phyloP scores from a whole-genome alignment of 2,329 filamentous ascomycete genomes.

The Monosporascus sp. region DNA sequence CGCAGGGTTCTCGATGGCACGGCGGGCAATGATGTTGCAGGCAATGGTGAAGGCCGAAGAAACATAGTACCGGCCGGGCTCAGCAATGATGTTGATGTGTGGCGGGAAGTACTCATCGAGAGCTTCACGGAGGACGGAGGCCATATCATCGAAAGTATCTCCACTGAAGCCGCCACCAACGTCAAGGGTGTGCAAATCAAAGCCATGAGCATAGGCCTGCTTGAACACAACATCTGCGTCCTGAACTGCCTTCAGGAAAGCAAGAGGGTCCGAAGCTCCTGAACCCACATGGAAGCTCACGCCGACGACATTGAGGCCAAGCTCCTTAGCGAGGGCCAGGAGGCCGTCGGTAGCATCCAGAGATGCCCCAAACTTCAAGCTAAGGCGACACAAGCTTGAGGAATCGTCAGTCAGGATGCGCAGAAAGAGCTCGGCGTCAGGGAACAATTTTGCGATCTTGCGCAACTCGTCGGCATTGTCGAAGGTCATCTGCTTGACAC shows the following conservation, averaged over 20 bases:
- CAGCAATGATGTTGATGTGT: slow-evolving; percentile 79
- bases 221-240: slow-evolving; percentile 89
- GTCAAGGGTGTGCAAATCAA: slow-evolving; percentile 79
- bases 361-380: slow-evolving; percentile 94
- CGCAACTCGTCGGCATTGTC: slow-evolving; percentile 97
- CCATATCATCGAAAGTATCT: slow-evolving; percentile 90
- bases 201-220: slow-evolving; percentile 72
- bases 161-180: slow-evolving; percentile 90
- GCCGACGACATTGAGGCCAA: slow-evolving; percentile 86
- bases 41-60: slow-evolving; percentile 90
- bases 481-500: slow-evolving; percentile 98
- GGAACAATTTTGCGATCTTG: slow-evolving; percentile 92
- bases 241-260: slow-evolving; percentile 84
- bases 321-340: slow-evolving; percentile 71
- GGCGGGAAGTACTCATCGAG: slow-evolving; percentile 86
- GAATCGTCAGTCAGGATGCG: slow-evolving; percentile 97
- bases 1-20: slow-evolving; percentile 71
- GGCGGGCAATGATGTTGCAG: slow-evolving; percentile 92
- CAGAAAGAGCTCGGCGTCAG: slow-evolving; percentile 83
- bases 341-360: slow-evolving; percentile 76
- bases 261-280: slow-evolving; percentile 86
- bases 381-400: slow-evolving; percentile 87
- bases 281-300: slow-evolving; percentile 98
- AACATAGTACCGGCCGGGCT: slow-evolving; percentile 96
- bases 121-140: slow-evolving; percentile 70